Evolutionary conservation across 305 asterid genomes (phyloP), one percentile per base, ranked within the genome.

Genomic region (Nicotiana rustica): DNA sequence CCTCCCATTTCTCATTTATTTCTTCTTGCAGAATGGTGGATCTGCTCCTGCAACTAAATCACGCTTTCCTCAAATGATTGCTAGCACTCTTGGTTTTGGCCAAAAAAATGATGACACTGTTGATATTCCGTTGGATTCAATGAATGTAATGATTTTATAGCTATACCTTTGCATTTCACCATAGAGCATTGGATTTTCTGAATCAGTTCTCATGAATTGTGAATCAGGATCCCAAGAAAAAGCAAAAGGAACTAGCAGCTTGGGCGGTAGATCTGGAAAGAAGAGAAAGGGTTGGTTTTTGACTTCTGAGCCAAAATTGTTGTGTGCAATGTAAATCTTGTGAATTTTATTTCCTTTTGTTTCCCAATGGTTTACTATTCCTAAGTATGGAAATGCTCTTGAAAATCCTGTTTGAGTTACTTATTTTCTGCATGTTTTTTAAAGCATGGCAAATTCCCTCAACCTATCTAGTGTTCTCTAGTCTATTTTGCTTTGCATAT

Each of bases 51-150:
- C 84, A 29, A 91, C 98, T n/a, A 94, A 94, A 86, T 90, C 99
- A 67, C 91, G 93, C 68, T 78, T 96, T 68, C 97, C 98, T 25
- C 91, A 93, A 87, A 92, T 86, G 86, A 93, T 94, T 83, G 87
- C 98, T 25, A 93, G 47, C 90, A 91, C 99, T 33, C 83, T 96
- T 18, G 99, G 99, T 66, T 92, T 96, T 80, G 97, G 99, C 66
- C 97, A 89, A 90, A 96, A 93, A 79, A 95, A 94, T 79, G 99
- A 96, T 92, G 99, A 97, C 52, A 92, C 97, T 21, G 95, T 86
- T 78, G 99, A 96, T 83, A 90, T 96, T 85, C 99, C 99, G 38
- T 85, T 96, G 85, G 98, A 93, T 85, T 33, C 89, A 8, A 82
- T 90, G 93, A 91, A 90, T 83, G 98, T 94, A 94, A 91, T 86